phyloP scores from a whole-genome alignment of 2,329 filamentous ascomycete genomes.

The Westerdykella aurantiaca region DNA sequence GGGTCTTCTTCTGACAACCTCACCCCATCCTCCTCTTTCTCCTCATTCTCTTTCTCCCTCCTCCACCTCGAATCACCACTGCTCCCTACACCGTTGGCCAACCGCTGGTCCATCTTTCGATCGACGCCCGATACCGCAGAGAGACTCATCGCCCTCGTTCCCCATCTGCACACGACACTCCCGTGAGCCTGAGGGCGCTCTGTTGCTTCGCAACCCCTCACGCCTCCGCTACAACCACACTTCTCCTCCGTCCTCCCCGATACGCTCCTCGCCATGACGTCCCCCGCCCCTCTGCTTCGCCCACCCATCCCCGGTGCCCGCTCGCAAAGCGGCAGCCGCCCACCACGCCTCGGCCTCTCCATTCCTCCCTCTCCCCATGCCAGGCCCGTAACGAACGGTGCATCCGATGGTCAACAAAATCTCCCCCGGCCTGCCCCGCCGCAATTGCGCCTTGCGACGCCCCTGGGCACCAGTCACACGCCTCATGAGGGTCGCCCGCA shows the following conservation, averaged over 20 bases:
- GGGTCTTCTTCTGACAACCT: no score
- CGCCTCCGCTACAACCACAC: no score
- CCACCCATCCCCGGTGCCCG: constrained; percentile 68
- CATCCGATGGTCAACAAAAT: constrained; percentile 35
- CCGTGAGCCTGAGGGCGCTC: no score
- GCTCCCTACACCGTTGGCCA: no score
- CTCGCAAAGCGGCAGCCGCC: constrained; percentile 54
- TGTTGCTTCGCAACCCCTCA: no score
- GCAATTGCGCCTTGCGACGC: constrained; percentile 79
- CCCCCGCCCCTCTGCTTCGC: constrained; percentile 73
- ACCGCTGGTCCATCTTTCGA: no score
- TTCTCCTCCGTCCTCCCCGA: no score
- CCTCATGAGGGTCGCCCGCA: constrained; percentile 62
- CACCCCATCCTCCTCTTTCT: background rate
- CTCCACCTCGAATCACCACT: no score
- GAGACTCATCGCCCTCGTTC: background rate
- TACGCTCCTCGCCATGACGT: constrained; percentile 55
- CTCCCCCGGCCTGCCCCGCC: constrained; percentile 60
- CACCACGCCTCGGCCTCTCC: constrained; percentile 77
- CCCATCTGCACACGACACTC: background rate
- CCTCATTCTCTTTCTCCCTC: background rate
- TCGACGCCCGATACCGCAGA: no score
- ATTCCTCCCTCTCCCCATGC: constrained; percentile 83
- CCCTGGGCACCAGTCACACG: constrained; percentile 71
- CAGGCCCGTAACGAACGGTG: constrained; percentile 66